A percentile compares a stretch with the other conserved stretches of the same genome.
phyloP scores from a whole-genome alignment of 1,284 basidiomycete genomes.

The Cerrena zonata region DNA sequence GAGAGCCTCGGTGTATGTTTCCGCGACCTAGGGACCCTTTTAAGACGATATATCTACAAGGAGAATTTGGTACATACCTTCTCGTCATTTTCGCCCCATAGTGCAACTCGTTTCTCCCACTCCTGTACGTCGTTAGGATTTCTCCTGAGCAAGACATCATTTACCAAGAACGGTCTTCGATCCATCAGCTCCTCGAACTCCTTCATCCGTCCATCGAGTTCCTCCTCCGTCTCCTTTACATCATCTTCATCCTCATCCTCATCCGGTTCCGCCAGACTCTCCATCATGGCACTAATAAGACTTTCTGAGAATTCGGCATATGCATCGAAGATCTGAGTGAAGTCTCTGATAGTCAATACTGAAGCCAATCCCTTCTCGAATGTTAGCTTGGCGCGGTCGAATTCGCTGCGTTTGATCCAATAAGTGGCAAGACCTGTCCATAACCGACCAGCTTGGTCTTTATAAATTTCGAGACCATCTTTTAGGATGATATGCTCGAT shows the following conservation, averaged over 20 bases:
- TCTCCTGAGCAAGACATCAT: slow-evolving; percentile 87
- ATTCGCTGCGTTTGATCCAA: slow-evolving; percentile 96
- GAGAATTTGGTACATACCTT: slow-evolving; percentile 47
- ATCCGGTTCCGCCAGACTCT: slow-evolving; percentile 61
- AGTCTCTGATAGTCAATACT: slow-evolving; percentile 93
- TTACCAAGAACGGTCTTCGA: slow-evolving; percentile 90
- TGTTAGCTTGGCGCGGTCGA: slow-evolving; percentile 80
- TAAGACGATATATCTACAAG: background rate
- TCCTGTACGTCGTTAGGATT: slow-evolving; percentile 99
- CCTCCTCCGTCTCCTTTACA: slow-evolving; percentile 74
- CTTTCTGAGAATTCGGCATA: slow-evolving; percentile 93
- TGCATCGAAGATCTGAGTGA: slow-evolving; percentile 96
- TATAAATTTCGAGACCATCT: slow-evolving; percentile 85
- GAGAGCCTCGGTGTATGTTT: slow-evolving; percentile 87
- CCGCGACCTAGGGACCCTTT: slow-evolving; percentile 61
- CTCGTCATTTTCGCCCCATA: slow-evolving; percentile 90
- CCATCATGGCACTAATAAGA: slow-evolving; percentile 89
- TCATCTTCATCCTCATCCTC: slow-evolving; percentile 75
- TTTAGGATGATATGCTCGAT: slow-evolving; percentile 80
- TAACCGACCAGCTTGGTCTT: slow-evolving; percentile 91
- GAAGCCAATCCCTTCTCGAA: slow-evolving; percentile 84
- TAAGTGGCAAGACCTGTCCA: slow-evolving; percentile 98
- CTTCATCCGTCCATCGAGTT: slow-evolving; percentile 86
- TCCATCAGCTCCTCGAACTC: slow-evolving; percentile 95
- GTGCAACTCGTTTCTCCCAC: slow-evolving; percentile 96